Percentiles rank a stretch among this genome's conserved stretches.
These are phyloP conservation scores for Thielaviopsis populi DNA, from an alignment of 2,329 filamentous ascomycete genomes.

Conservation along the genomic window DNA sequence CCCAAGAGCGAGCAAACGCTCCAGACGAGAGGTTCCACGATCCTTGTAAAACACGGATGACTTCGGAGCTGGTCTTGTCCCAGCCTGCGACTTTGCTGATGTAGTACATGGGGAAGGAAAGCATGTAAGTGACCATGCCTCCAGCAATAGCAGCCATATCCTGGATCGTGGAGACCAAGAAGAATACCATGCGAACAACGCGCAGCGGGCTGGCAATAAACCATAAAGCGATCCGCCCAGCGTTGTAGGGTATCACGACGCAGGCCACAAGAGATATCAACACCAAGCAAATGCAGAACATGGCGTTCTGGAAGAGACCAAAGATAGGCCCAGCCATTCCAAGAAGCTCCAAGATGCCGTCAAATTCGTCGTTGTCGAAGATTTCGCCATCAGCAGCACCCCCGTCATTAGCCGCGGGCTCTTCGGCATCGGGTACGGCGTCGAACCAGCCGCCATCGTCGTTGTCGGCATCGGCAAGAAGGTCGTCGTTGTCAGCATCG, in stretches of 20 bases:
- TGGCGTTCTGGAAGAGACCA: conserved; percentile 81
- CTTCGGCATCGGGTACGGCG: conserved; percentile 16
- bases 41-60: conserved; percentile 15
- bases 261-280: conserved; percentile 72
- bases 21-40: not conserved
- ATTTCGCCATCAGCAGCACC: conserved; percentile 35
- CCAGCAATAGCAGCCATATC: conserved; percentile 55
- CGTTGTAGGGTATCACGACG: conserved; percentile 82
- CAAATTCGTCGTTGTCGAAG: conserved; percentile 73
- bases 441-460: conserved; percentile 34
- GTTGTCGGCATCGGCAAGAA: conserved; percentile 26
- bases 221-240: conserved; percentile 71
- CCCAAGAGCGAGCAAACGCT: not conserved
- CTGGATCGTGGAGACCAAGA: conserved; percentile 61
- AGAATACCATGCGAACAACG: conserved; percentile 57
- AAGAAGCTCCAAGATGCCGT: conserved; percentile 89
- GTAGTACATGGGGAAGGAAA: conserved; percentile 12
- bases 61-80: conserved; percentile 18
- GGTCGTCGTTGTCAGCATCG: conserved; percentile 39
- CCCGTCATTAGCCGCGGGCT: conserved; percentile 16
- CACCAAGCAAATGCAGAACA: conserved; percentile 85
- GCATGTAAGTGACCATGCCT: conserved; percentile 28
- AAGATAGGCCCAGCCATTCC: conserved; percentile 89
- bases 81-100: conserved; percentile 12
- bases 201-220: conserved; percentile 65